A percentile compares a stretch with the other conserved stretches of the same genome.
Evolutionary conservation across 306 rosid genomes (phyloP).

Genomic region (Spatholobus suberectus): DNA sequence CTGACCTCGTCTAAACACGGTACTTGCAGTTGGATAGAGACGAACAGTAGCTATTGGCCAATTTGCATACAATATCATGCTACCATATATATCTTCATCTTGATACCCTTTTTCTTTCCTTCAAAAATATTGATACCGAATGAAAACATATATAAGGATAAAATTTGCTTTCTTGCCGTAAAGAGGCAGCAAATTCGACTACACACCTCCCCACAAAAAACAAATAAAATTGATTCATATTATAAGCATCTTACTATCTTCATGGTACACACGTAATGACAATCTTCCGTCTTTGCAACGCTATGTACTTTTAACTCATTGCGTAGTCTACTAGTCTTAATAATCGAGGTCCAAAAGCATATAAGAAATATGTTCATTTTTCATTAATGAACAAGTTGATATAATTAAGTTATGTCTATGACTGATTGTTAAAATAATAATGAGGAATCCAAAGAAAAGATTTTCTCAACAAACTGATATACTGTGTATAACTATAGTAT

Average conservation of each 20-base stretch:
- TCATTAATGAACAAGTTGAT: background rate
- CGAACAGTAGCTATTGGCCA: background rate
- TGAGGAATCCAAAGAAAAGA: slow-evolving; percentile 22
- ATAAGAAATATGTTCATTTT: background rate
- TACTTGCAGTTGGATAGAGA: background rate
- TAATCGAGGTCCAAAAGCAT: background rate
- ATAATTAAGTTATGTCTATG: background rate
- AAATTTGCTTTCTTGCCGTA: background rate
- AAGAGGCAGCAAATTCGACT: background rate
- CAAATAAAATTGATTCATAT: no score
- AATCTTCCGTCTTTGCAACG: background rate
- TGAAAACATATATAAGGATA: background rate
- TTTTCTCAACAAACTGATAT: background rate
- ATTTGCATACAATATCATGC: background rate
- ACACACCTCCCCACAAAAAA: background rate
- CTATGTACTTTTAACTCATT: background rate
- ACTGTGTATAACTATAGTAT: no score
- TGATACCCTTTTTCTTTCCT: background rate
- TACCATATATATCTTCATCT: background rate
- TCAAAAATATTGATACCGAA: background rate
- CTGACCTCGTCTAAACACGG: background rate
- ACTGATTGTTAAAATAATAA: background rate
- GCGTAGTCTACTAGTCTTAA: background rate
- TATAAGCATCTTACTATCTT: no score
- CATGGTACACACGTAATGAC: background rate